Evolutionary conservation across 495 filamentous ascomycete species (phyloP), one percentile per base, ranked within the genome.

Genomic region (Sabuloglossum arenarium): DNA sequence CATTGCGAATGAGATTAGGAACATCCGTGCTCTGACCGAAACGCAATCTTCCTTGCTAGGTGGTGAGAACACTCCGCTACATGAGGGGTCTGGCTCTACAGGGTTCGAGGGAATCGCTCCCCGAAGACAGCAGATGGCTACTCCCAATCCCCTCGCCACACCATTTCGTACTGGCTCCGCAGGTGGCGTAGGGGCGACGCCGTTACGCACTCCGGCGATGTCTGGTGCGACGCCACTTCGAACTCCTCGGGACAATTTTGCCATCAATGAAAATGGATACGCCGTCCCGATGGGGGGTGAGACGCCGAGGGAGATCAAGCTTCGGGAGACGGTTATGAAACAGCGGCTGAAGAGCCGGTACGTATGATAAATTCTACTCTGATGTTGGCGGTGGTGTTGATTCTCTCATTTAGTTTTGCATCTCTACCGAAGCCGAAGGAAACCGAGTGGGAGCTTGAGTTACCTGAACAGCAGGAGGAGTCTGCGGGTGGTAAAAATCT

Each of bases 21-120:
- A 98, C 66, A 95, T 96, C 55, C 77, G 86, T 39, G 87, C 89
- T 6, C 71, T 95, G 47, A 96, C 88, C 0, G 86, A 95, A 63
- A 97, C 91, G 0, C 85, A 96, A 64, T 96, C 90, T n/a, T 93
- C 87, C 19, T 72, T 98, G 16, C 75, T 97, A 19, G 91, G 91
- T 56, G 91, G 90, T 0, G 93, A 97, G 58, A 97, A 96, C 61
- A 89, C 88, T 0, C 85, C 86, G 39, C 73, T 97, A 11, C 78
- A 88, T 58, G 85, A 94, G 61, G 86, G 86, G 21, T 71, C 73
- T 37, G 81, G 77, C 10, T 89, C 88, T 25, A 94, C 90, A 29
- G 88, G 88, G 0, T 94, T 94, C 62, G 86, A 94, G 59, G 84
- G 88, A 21, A 81, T 84, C 27, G 79, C 85, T 6, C 90, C 90